Percentiles rank a stretch among this genome's conserved stretches.
These are phyloP conservation scores for Galerina marginata DNA, from an alignment of 768 basidiomycete species.

Conservation along the genomic window DNA sequence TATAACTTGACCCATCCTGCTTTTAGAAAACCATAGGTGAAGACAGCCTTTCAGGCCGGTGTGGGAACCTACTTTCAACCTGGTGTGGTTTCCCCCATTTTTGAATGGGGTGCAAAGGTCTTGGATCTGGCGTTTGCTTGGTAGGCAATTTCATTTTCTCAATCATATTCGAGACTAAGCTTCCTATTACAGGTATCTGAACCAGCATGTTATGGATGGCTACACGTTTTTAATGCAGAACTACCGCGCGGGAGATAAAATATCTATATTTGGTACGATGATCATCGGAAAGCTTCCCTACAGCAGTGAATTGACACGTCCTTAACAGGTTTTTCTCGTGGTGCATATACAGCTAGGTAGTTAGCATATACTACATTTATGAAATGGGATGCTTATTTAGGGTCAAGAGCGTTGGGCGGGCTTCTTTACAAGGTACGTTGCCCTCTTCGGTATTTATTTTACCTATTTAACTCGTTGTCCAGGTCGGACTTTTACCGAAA, in stretches of 20 bases:
- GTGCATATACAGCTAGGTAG: constrained; percentile 49
- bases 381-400: not conserved
- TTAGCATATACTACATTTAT: constrained; percentile 37
- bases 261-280: constrained; percentile 70
- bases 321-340: constrained; percentile 72
- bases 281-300: not conserved
- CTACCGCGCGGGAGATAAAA: constrained; percentile 72
- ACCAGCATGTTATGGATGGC: constrained; percentile 73
- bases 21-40: not conserved
- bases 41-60: constrained; percentile 38
- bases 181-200: constrained; percentile 58
- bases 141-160: constrained; percentile 39
- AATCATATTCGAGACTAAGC: not conserved
- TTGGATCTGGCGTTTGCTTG: constrained; percentile 77
- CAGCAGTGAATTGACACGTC: not conserved
- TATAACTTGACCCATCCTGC: constrained; percentile 21
- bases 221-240: constrained; percentile 84
- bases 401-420: constrained; percentile 69
- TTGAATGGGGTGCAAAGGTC: constrained; percentile 61
- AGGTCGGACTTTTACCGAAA: constrained; percentile 75
- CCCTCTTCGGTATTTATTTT: not conserved
- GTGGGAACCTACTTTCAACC: constrained; percentile 62
- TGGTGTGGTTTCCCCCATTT: constrained; percentile 68
- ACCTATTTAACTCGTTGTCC: not conserved
- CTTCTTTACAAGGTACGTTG: constrained; percentile 66